A percentile compares a stretch with the other conserved stretches of the same genome.
These are phyloP conservation scores for Yamadazyma ubonensis DNA, from an alignment of 805 yeast species.

Conservation along the genomic window DNA sequence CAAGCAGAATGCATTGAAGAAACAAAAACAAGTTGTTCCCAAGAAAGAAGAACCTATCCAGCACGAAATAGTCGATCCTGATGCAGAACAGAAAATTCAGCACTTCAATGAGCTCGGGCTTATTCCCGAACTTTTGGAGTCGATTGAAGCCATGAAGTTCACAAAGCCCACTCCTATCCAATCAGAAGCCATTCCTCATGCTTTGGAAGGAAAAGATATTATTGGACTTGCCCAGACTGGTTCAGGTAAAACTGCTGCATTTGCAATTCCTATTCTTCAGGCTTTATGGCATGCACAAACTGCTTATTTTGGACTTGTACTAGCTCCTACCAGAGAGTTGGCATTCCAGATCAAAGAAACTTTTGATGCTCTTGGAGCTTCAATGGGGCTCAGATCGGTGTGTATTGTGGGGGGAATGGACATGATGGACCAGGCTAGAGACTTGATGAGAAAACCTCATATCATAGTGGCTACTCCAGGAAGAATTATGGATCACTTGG, in stretches of 20 bases:
- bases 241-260: constrained; percentile 97
- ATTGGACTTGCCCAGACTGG: constrained; percentile 98
- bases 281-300: constrained; percentile 85
- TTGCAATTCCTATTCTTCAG: constrained; percentile 93
- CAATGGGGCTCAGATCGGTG: constrained; percentile 88
- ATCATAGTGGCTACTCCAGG: constrained; percentile 96
- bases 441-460: constrained; percentile 91
- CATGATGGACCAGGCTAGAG: constrained; percentile 96
- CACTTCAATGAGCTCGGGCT: constrained; percentile 60
- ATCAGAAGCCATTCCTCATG: constrained; percentile 86
- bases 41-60: constrained; percentile 5
- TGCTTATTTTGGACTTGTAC: constrained; percentile 83
- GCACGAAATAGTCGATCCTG: constrained; percentile 17
- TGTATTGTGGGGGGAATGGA: constrained; percentile 98
- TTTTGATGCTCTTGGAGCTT: constrained; percentile 86
- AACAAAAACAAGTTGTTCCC: too few relatives aligned
- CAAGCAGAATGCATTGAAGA: constrained; percentile 31
- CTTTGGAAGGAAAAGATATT: constrained; percentile 85
- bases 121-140: constrained; percentile 76
- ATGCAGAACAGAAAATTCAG: constrained; percentile 25
- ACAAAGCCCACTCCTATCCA: constrained; percentile 92
- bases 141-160: constrained; percentile 73
- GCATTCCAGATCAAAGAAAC: constrained; percentile 91
- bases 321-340: constrained; percentile 83
- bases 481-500: constrained; percentile 88